These are phyloP conservation scores for Aureobasidium sp. DNA, from an alignment of 2,329 filamentous ascomycete species.

Conservation along the genomic window DNA sequence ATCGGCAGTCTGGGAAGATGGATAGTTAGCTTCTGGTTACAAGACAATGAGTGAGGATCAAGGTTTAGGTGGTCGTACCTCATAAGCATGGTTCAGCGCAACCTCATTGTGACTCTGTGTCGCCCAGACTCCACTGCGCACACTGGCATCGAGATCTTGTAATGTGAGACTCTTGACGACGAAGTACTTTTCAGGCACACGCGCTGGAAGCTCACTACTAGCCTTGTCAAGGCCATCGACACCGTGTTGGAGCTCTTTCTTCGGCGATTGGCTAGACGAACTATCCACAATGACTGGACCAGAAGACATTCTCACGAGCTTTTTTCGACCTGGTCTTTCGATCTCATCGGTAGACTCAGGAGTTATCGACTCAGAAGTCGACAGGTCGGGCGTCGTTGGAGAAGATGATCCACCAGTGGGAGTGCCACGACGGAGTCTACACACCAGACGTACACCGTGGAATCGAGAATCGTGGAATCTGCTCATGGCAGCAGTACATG, in stretches of 20 bases:
- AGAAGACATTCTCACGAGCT: not conserved
- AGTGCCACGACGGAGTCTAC: slow-evolving; percentile 70
- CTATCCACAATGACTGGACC: slow-evolving; percentile 9
- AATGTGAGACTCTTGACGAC: slow-evolving; percentile 93
- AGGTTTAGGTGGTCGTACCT: slow-evolving; percentile 59
- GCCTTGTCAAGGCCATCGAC: not conserved
- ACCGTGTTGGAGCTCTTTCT: not conserved
- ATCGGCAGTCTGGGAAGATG: slow-evolving; percentile 68
- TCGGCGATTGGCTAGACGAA: not conserved
- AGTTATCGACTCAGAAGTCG: too few relatives aligned
- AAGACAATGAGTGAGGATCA: not conserved
- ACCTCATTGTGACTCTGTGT: slow-evolving; percentile 95
- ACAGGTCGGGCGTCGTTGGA: not conserved
- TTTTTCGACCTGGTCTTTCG: not conserved
- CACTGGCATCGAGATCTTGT: slow-evolving; percentile 89
- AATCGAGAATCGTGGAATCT: slow-evolving; percentile 94
- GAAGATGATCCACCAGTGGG: slow-evolving; percentile 9
- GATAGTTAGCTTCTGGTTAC: not conserved
- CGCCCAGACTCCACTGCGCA: slow-evolving; percentile 91
- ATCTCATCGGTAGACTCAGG: not conserved
- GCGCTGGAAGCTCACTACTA: not conserved
- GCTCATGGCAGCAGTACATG: slow-evolving; percentile 79
- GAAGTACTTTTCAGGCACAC: slow-evolving; percentile 82
- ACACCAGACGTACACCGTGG: slow-evolving; percentile 86
- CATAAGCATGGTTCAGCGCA: slow-evolving; percentile 82